Evolutionary conservation across 2,329 filamentous ascomycete species (phyloP).

Genomic region (Raffaelea albimanens): DNA sequence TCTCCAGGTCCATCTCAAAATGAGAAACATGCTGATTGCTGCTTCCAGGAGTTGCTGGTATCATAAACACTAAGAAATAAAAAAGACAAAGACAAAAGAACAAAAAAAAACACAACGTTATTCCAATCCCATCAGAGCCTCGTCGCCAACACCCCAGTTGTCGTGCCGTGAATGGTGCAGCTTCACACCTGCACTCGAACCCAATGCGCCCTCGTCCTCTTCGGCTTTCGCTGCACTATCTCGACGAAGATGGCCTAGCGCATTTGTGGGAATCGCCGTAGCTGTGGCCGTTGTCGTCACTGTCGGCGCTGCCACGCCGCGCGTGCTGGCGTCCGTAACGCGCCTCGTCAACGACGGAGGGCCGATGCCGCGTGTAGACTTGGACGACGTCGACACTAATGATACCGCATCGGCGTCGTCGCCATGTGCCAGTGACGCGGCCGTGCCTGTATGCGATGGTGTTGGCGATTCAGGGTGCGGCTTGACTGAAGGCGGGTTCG

Average conservation of each 20-base stretch:
- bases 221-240: slow-evolving; percentile 33
- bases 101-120: slow-evolving; percentile 21
- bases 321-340: slow-evolving; percentile 23
- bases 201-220: slow-evolving; percentile 30
- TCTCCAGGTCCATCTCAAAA: no score
- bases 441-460: slow-evolving; percentile 5
- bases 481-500: slow-evolving; percentile 8
- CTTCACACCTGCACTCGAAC: slow-evolving; percentile 38
- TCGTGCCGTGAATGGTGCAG: slow-evolving; percentile 44
- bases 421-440: background rate
- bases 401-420: slow-evolving; percentile 33
- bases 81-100: background rate
- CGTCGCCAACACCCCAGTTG: slow-evolving; percentile 75
- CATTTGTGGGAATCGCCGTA: slow-evolving; percentile 12
- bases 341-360: slow-evolving; percentile 30
- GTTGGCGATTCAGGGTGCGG: slow-evolving; percentile 6
- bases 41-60: no score
- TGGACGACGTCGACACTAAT: slow-evolving; percentile 37
- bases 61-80: no score
- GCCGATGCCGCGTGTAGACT: slow-evolving; percentile 26
- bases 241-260: slow-evolving; percentile 25
- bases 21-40: no score
- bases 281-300: slow-evolving; percentile 5
- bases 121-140: slow-evolving; percentile 74
- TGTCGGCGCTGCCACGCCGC: slow-evolving; percentile 12